These are phyloP conservation scores for Auricularia sp. DNA, from an alignment of 768 basidiomycete genomes.

Conservation along the genomic window DNA sequence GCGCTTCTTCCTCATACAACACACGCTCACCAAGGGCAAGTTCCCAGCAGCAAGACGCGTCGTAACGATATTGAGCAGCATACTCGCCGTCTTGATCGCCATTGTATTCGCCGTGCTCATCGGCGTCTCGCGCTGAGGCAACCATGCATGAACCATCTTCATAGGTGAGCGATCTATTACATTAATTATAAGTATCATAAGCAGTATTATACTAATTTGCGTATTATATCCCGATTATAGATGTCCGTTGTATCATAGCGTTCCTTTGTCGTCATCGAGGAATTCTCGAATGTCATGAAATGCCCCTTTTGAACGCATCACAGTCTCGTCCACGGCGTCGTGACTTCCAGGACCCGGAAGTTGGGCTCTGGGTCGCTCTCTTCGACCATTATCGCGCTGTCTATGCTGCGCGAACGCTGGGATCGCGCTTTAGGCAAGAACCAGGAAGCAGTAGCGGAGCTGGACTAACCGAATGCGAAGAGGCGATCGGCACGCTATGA, in stretches of 20 bases:
- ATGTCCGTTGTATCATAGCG: too few relatives aligned
- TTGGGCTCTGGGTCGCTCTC: neutral
- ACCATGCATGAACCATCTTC: neutral
- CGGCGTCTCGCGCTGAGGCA: slow-evolving; percentile 15
- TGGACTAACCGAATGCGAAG: neutral
- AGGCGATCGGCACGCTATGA: neutral
- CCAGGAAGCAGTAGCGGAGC: neutral
- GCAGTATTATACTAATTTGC: neutral
- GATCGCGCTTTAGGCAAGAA: neutral
- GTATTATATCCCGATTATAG: neutral
- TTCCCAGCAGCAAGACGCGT: slow-evolving; percentile 47
- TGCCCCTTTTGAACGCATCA: neutral
- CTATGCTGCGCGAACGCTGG: neutral
- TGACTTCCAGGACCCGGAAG: neutral
- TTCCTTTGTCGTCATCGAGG: neutral
- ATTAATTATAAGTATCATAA: neutral
- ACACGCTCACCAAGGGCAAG: slow-evolving; percentile 36
- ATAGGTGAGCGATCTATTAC: neutral
- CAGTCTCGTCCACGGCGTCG: neutral
- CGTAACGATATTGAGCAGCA: slow-evolving; percentile 30
- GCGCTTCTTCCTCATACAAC: slow-evolving; percentile 47
- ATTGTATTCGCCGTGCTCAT: slow-evolving; percentile 36
- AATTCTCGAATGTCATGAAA: neutral
- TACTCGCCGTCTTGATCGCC: slow-evolving; percentile 31
- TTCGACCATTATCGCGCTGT: neutral